A percentile compares a stretch with the other conserved stretches of the same genome.
Conservation (phyloP, 768 basidiomycete genomes). For the Pleurotus giganteus region DNA sequence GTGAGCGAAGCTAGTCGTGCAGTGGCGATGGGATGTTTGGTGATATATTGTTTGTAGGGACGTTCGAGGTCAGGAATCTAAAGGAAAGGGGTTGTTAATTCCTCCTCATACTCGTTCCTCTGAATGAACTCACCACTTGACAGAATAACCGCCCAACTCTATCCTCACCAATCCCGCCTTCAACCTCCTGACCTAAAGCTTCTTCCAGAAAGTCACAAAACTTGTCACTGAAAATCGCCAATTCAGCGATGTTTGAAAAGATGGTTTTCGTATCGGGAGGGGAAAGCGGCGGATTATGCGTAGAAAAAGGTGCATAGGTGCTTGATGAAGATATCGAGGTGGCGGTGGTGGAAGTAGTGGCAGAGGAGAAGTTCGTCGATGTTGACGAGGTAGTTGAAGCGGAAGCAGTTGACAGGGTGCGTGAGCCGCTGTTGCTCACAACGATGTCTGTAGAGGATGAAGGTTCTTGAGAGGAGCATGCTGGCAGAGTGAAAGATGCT, state of each 20-base stretch:
- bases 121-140: conserved; percentile 50
- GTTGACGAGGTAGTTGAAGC: conserved; percentile 36
- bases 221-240: conserved; percentile 68
- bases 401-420: conserved; percentile 11
- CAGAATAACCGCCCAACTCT: conserved; percentile 69
- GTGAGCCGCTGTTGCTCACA: background rate
- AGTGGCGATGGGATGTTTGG: conserved; percentile 67
- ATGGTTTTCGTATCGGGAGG: conserved; percentile 67
- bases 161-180: conserved; percentile 68
- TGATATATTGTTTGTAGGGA: conserved; percentile 79
- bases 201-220: conserved; percentile 65
- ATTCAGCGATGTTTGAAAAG: conserved; percentile 74
- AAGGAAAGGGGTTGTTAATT: conserved; percentile 1
- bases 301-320: conserved; percentile 17
- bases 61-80: conserved; percentile 71
- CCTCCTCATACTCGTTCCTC: conserved; percentile 1
- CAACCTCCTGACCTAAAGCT: conserved; percentile 61
- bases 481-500: conserved; percentile 11
- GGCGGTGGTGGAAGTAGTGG: conserved; percentile 49
- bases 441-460: background rate
- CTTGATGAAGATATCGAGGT: conserved; percentile 49
- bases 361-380: conserved; percentile 48
- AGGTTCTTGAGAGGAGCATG: background rate
- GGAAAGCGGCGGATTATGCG: conserved; percentile 59
- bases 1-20: conserved; percentile 70